Evolutionary conservation across 2,329 filamentous ascomycete genomes (phyloP).

Genomic region (Plectosphaerella cucumerina): DNA sequence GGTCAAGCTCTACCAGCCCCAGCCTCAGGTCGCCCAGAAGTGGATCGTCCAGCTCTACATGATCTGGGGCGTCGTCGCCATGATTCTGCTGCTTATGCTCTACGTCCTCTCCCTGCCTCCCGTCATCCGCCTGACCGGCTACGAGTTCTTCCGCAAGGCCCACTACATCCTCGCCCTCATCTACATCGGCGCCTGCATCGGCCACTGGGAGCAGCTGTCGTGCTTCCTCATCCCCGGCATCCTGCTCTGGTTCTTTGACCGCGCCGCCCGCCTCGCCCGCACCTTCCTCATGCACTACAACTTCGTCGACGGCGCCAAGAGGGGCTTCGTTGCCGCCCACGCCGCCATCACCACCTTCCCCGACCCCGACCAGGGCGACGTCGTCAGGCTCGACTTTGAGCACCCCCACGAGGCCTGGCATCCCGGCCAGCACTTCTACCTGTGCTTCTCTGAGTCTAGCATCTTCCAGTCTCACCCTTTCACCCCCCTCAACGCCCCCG

Average conservation of each 20-base stretch:
- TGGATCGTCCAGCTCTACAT: conserved; percentile 66
- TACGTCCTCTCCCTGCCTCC: conserved; percentile 52
- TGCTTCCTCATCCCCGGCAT: conserved; percentile 67
- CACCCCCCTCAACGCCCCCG: conserved; percentile 55
- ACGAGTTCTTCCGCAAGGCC: conserved; percentile 72
- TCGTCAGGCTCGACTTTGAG: conserved; percentile 63
- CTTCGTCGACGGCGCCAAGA: conserved; percentile 35
- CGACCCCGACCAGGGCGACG: conserved; percentile 52
- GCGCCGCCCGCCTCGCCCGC: conserved; percentile 53
- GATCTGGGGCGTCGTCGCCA: conserved; percentile 68
- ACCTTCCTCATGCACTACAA: conserved; percentile 58
- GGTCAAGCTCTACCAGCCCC: conserved; percentile 64
- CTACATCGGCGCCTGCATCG: conserved; percentile 73
- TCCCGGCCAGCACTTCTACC: conserved; percentile 67
- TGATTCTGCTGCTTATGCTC: conserved; percentile 58
- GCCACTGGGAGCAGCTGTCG: conserved; percentile 64
- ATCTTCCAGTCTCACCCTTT: conserved; percentile 73
- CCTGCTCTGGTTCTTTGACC: conserved; percentile 61
- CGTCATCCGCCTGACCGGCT: conserved; percentile 63
- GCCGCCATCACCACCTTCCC: conserved; percentile 49
- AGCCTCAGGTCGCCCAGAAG: conserved; percentile 51
- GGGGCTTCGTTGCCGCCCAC: conserved; percentile 50
- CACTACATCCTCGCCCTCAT: conserved; percentile 71
- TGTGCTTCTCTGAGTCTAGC: conserved; percentile 62
- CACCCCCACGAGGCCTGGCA: conserved; percentile 59